Evolutionary conservation across 2,329 filamentous ascomycete genomes (phyloP).

Genomic region (Botrytis fragariae): DNA sequence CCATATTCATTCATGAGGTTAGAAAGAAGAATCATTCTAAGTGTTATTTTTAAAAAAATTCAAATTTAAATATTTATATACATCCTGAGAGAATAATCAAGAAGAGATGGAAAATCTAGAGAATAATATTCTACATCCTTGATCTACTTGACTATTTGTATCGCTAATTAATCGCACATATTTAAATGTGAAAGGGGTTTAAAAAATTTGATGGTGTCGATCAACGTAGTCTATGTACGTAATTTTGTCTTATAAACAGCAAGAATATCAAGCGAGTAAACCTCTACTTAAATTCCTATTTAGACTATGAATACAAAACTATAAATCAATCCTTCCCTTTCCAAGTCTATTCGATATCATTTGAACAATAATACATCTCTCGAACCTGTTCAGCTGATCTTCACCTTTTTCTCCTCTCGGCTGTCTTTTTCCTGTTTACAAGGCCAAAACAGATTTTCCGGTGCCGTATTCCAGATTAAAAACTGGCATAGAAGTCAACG

Average conservation of each 20-base stretch:
- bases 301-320: neutral
- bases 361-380: neutral
- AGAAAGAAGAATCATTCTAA: too few species aligned
- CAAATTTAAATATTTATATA: too few species aligned
- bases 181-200: neutral
- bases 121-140: too few species aligned
- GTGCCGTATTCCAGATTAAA: neutral
- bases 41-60: too few species aligned
- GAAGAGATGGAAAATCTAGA: too few species aligned
- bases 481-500: slow-evolving; percentile 2
- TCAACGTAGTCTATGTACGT: neutral
- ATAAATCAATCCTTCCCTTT: neutral
- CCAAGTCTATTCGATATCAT: neutral
- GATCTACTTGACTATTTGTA: too few species aligned
- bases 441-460: neutral
- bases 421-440: neutral
- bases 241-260: neutral
- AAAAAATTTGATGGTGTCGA: neutral
- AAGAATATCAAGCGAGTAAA: neutral
- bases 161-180: too few species aligned
- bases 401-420: neutral
- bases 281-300: neutral
- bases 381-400: neutral
- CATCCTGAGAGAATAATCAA: too few species aligned
- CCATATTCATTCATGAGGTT: too few species aligned